Evolutionary conservation across 2,329 filamentous ascomycete genomes (phyloP), one percentile per base, ranked within the genome.

Genomic region (Albophoma yamanashiensis): DNA sequence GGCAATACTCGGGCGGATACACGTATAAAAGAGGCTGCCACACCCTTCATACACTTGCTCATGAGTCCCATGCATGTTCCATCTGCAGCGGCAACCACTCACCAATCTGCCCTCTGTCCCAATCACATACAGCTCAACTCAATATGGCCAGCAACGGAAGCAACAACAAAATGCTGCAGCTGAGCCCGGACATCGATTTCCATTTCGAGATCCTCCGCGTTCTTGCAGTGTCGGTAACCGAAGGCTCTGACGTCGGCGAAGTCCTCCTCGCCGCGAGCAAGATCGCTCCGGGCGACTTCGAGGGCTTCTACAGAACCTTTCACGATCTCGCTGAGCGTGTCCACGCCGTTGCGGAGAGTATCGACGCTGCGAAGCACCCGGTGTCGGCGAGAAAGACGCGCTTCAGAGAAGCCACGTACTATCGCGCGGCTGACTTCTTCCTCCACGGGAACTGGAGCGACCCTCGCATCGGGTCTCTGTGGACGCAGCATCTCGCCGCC

Each of bases 361-460:
- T 66, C 0, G 64, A 66, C 4, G 27, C 60, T 1, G 57, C 58
- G 0, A 67, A 64, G 3, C 62, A 70, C 36, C 66, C 68, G 0
- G n/a, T 70, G 36, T 69, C 67, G 11, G 68, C 65, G 17, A 62
- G 66, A 20, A 63, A 66, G 7, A 60, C 65, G 7, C 67, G 58
- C 36, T 78, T 79, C 63, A 70, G 68, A 6, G 72, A 75, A 2
- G 63, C 77, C 0, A 71, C 66, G 1, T 80, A 80, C 65, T 79
- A 73, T 63, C 73, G 77, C 27, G 58, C 65, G 0, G 73, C 78
- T 11, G 73, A 75, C 61, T 76, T 77, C 62, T 80, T 71, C 63
- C 67, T 78, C 12, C 72, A 75, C 56, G 70, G 68, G 1, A 74
- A 80, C 65, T 69, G 67, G 69, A 68, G 58, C 15, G 73, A 80